phyloP scores from a whole-genome alignment of 257 asterid genomes.

The Nicotiana undulata region DNA sequence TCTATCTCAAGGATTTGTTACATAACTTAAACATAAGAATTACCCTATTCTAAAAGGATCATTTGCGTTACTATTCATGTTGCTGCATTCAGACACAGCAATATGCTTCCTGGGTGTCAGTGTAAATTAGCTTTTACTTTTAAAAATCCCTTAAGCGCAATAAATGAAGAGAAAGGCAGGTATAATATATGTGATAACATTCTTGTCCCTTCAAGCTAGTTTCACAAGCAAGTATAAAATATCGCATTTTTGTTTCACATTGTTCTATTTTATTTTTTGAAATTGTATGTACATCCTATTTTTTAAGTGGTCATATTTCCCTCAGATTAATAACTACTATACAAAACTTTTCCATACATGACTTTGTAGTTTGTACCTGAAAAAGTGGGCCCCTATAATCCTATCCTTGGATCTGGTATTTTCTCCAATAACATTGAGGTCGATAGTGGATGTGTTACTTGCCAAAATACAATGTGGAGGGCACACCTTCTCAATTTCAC shows the following conservation, averaged over 20 bases:
- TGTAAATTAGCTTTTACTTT: background rate
- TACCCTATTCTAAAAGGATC: background rate
- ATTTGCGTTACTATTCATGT: background rate
- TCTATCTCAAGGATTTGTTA: background rate
- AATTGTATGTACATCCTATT: background rate
- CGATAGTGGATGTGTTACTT: slow-evolving; percentile 89
- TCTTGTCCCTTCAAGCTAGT: background rate
- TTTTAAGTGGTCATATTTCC: background rate
- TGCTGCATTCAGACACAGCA: background rate
- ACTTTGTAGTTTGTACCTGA: slow-evolving; percentile 48
- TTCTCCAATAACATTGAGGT: slow-evolving; percentile 75
- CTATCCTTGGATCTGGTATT: slow-evolving; percentile 73
- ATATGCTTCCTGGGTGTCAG: background rate
- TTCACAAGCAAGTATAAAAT: background rate
- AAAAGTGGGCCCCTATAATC: slow-evolving; percentile 94
- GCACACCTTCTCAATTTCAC: slow-evolving; percentile 83
- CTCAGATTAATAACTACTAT: background rate
- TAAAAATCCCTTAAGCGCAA: background rate
- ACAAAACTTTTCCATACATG: background rate
- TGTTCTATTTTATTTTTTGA: background rate
- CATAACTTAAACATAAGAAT: background rate
- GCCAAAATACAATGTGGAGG: slow-evolving; percentile 94
- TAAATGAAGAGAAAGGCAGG: background rate
- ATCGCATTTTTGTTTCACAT: background rate
- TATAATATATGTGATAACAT: background rate